phyloP scores from a whole-genome alignment of 1,139 yeast species.

The Yamadazyma spencermartinsiae region DNA sequence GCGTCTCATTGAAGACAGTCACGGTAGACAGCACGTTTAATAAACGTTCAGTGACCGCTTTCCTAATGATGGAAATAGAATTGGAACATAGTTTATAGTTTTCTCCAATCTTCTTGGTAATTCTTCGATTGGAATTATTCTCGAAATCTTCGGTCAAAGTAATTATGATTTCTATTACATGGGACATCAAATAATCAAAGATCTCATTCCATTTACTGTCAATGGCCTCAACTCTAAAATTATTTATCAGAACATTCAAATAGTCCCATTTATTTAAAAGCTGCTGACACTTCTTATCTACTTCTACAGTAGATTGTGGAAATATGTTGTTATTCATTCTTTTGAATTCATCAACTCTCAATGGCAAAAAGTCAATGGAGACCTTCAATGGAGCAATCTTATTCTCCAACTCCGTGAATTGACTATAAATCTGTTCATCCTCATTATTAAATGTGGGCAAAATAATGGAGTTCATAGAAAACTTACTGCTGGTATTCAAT shows the following conservation, averaged over 20 bases:
- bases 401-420: constrained; percentile 30
- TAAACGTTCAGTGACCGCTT: constrained; percentile 31
- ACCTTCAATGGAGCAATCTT: constrained; percentile 53
- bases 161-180: constrained; percentile 32
- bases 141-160: constrained; percentile 26
- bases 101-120: constrained; percentile 17
- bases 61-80: constrained; percentile 31
- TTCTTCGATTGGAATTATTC: constrained; percentile 9
- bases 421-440: constrained; percentile 31
- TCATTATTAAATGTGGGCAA: constrained; percentile 34
- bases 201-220: constrained; percentile 59
- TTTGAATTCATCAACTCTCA: constrained; percentile 49
- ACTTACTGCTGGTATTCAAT: constrained; percentile 21
- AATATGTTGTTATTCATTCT: constrained; percentile 21
- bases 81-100: constrained; percentile 36
- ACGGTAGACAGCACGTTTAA: constrained; percentile 22
- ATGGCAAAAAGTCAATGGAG: constrained; percentile 60
- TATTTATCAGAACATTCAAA: constrained; percentile 32
- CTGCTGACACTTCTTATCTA: constrained; percentile 40
- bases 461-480: constrained; percentile 22
- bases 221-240: constrained; percentile 46
- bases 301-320: constrained; percentile 33
- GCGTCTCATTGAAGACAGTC: constrained; percentile 23
- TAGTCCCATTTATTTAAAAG: constrained; percentile 42
- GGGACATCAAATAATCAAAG: constrained; percentile 44